Evolutionary conservation across 495 filamentous ascomycete genomes (phyloP).

Genomic region (Penicillium silybi): DNA sequence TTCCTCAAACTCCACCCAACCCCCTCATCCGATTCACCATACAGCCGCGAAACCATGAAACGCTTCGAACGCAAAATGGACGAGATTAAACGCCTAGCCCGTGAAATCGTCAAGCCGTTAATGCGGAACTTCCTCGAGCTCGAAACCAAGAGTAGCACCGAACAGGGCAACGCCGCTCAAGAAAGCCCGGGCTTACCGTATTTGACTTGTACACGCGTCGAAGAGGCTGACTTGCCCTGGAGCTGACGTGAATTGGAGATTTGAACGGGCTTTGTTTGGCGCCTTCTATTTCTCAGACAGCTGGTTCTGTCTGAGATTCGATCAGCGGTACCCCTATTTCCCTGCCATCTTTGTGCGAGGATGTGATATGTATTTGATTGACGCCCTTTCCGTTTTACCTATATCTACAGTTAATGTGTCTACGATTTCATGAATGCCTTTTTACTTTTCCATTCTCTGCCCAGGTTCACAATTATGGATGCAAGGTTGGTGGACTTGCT

Average conservation of each 20-base stretch:
- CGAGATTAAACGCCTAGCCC: slow-evolving; percentile 77
- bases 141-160: slow-evolving; percentile 51
- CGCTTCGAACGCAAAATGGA: slow-evolving; percentile 82
- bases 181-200: slow-evolving; percentile 54
- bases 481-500: not conserved
- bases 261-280: not conserved
- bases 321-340: slow-evolving; percentile 5
- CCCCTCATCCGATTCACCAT: slow-evolving; percentile 52
- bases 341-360: slow-evolving; percentile 6
- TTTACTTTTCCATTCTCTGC: not conserved
- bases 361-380: slow-evolving; percentile 19
- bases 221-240: slow-evolving; percentile 80
- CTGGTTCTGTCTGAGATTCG: slow-evolving; percentile 10
- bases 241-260: slow-evolving; percentile 23
- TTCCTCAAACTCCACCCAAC: slow-evolving; percentile 68
- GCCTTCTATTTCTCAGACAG: slow-evolving; percentile 7
- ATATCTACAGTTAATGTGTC: slow-evolving; percentile 15
- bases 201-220: slow-evolving; percentile 74
- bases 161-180: slow-evolving; percentile 4
- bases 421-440: slow-evolving; percentile 20
- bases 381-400: not conserved
- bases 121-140: slow-evolving; percentile 81
- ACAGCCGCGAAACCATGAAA: slow-evolving; percentile 70
- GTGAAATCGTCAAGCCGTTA: slow-evolving; percentile 77
- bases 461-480: not conserved